Percentiles rank a stretch among this genome's conserved stretches.
Evolutionary conservation across 768 basidiomycete species (phyloP).

Genomic region (Amanita pallidorosea): DNA sequence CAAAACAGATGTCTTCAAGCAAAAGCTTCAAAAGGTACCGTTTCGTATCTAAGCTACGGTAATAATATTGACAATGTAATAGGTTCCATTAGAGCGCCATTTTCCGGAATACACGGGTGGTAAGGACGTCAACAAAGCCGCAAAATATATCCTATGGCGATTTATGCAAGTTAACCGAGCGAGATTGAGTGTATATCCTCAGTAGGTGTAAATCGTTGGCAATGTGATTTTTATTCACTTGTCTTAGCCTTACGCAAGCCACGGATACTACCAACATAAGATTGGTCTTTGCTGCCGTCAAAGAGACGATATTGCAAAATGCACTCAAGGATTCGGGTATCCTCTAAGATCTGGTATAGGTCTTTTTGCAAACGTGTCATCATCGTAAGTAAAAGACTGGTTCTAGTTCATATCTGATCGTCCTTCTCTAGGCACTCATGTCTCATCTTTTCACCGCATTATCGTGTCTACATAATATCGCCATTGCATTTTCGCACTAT

Average conservation of each 20-base stretch:
- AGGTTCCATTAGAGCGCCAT: constrained; percentile 68
- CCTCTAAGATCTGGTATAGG: constrained; percentile 23
- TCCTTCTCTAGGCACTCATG: not conserved
- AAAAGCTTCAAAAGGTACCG: constrained; percentile 59
- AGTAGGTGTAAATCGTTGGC: constrained; percentile 37
- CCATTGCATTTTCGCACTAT: not conserved
- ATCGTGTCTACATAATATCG: not conserved
- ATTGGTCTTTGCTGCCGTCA: constrained; percentile 79
- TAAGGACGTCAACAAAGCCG: constrained; percentile 85
- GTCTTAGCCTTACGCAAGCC: constrained; percentile 71
- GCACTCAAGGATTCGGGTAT: constrained; percentile 81
- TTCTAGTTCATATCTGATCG: not conserved
- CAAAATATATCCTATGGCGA: constrained; percentile 89
- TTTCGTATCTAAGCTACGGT: constrained; percentile 12
- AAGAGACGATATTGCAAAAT: constrained; percentile 90
- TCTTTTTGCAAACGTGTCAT: constrained; percentile 11
- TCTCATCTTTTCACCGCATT: not conserved
- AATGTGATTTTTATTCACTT: not conserved
- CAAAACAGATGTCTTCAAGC: constrained; percentile 90
- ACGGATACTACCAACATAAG: constrained; percentile 81
- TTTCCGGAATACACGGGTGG: constrained; percentile 89
- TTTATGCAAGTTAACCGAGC: constrained; percentile 90
- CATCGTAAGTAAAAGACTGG: not conserved
- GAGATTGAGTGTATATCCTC: constrained; percentile 80
- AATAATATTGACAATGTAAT: not conserved